A percentile compares a stretch with the other conserved stretches of the same genome.
Conservation (phyloP, 116 monocot species). For the Posidonia oceanica region DNA sequence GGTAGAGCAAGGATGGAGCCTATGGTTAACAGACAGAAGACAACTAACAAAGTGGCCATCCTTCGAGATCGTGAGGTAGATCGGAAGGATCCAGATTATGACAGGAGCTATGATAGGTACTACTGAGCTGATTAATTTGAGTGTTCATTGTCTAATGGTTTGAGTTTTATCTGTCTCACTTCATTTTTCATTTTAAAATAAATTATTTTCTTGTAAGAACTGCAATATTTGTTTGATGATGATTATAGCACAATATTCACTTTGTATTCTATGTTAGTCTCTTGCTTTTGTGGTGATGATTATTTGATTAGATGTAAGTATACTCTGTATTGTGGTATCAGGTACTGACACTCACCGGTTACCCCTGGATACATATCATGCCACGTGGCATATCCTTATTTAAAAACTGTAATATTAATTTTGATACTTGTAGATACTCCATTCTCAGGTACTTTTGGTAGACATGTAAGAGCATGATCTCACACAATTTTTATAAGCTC, state of each 20-base stretch:
- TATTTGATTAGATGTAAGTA: too few species aligned
- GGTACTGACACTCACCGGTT: too few species aligned
- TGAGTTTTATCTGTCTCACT: not conserved
- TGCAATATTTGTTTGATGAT: too few species aligned
- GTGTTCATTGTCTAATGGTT: not conserved
- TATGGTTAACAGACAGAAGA: slow-evolving; percentile 27
- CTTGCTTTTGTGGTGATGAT: too few species aligned
- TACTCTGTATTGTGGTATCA: too few species aligned
- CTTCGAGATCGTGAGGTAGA: slow-evolving; percentile 81
- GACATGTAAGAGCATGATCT: not conserved
- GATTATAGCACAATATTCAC: too few species aligned
- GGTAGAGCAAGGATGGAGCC: slow-evolving; percentile 36
- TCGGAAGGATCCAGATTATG: slow-evolving; percentile 94
- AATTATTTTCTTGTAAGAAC: too few species aligned
- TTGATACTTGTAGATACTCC: not conserved
- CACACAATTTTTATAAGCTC: too few species aligned
- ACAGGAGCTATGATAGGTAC: slow-evolving; percentile 90
- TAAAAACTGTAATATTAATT: too few species aligned
- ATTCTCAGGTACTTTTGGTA: not conserved
- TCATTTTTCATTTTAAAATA: not conserved
- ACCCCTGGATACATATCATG: too few species aligned
- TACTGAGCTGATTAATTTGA: not conserved
- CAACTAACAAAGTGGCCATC: slow-evolving; percentile 62
- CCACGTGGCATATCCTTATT: too few species aligned
- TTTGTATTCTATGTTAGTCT: too few species aligned